phyloP scores from a whole-genome alignment of 805 yeast species.

The Yamadazyma kitorensis region DNA sequence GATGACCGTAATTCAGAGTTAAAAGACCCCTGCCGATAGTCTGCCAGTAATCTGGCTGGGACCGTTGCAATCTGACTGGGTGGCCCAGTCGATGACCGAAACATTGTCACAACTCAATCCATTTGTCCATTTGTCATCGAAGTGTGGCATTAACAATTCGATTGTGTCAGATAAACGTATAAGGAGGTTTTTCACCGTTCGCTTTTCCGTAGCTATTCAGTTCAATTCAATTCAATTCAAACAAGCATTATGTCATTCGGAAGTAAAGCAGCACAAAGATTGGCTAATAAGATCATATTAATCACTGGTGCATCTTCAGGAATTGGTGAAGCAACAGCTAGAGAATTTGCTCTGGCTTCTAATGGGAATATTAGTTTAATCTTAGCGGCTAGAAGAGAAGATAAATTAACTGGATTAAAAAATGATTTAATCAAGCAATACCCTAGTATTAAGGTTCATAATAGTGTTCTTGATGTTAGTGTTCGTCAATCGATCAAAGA shows the following conservation, averaged over 20 bases:
- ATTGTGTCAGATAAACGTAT: too few relatives aligned
- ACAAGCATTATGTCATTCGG: constrained; percentile 32
- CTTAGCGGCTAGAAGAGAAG: constrained; percentile 38
- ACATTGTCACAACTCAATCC: too few relatives aligned
- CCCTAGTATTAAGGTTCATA: constrained; percentile 26
- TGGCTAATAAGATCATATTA: constrained; percentile 34
- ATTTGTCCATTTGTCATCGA: too few relatives aligned
- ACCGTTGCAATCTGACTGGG: too few relatives aligned
- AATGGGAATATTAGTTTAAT: constrained; percentile 35
- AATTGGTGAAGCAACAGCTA: constrained; percentile 43
- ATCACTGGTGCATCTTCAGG: constrained; percentile 43
- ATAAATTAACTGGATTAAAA: constrained; percentile 23
- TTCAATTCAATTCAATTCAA: not conserved
- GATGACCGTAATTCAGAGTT: too few relatives aligned
- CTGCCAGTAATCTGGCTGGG: too few relatives aligned
- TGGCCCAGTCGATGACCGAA: too few relatives aligned
- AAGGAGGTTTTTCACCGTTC: too few relatives aligned
- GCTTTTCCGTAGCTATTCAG: too few relatives aligned
- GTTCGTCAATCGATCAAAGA: constrained; percentile 23
- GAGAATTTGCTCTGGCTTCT: constrained; percentile 37
- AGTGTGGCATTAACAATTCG: too few relatives aligned
- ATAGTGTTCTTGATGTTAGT: constrained; percentile 32
- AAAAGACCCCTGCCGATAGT: too few relatives aligned
- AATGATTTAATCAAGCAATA: constrained; percentile 21
- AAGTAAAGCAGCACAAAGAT: constrained; percentile 35